These are phyloP conservation scores for Auricularia auricula-judae DNA, from an alignment of 768 basidiomycete species.

Conservation along the genomic window DNA sequence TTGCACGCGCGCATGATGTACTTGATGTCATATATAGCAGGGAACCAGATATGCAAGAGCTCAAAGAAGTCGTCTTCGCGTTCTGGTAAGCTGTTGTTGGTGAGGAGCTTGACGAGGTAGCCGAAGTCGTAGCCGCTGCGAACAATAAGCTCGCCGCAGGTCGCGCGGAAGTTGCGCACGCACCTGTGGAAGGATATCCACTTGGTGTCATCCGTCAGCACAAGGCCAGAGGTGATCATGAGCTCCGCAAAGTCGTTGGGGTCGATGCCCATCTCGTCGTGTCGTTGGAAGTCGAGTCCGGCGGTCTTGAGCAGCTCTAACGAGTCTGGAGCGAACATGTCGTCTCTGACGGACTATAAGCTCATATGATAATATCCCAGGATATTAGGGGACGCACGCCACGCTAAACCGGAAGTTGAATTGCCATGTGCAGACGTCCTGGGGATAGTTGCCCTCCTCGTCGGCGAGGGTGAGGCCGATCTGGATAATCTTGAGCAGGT, in stretches of 20 bases:
- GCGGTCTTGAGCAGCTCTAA: slow-evolving; percentile 90
- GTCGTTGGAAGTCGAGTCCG: slow-evolving; percentile 90
- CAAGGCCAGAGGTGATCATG: slow-evolving; percentile 92
- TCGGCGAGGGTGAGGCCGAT: slow-evolving; percentile 91
- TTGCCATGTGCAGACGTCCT: slow-evolving; percentile 93
- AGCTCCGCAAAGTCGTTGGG: slow-evolving; percentile 95
- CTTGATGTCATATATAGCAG: slow-evolving; percentile 94
- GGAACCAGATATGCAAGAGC: slow-evolving; percentile 84
- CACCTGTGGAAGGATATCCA: slow-evolving; percentile 99
- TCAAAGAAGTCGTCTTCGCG: slow-evolving; percentile 82
- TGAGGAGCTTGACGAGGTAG: slow-evolving; percentile 88
- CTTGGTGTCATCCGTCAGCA: slow-evolving; percentile 75
- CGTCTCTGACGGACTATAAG: slow-evolving; percentile 47
- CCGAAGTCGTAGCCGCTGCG: slow-evolving; percentile 96
- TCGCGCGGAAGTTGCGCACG: slow-evolving; percentile 17
- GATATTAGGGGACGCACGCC: slow-evolving; percentile 39
- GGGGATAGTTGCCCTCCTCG: slow-evolving; percentile 84
- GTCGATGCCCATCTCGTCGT: slow-evolving; percentile 83
- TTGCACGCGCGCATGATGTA: slow-evolving; percentile 87
- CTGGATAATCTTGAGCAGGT: slow-evolving; percentile 95
- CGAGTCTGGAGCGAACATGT: slow-evolving; percentile 98
- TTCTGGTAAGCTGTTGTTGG: slow-evolving; percentile 7
- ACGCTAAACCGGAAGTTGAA: slow-evolving; percentile 96
- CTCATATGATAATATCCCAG: slow-evolving; percentile 6
- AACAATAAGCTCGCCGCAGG: neutral